Conservation (phyloP, 1,284 basidiomycete species). For the Sphagnurus paluster region DNA sequence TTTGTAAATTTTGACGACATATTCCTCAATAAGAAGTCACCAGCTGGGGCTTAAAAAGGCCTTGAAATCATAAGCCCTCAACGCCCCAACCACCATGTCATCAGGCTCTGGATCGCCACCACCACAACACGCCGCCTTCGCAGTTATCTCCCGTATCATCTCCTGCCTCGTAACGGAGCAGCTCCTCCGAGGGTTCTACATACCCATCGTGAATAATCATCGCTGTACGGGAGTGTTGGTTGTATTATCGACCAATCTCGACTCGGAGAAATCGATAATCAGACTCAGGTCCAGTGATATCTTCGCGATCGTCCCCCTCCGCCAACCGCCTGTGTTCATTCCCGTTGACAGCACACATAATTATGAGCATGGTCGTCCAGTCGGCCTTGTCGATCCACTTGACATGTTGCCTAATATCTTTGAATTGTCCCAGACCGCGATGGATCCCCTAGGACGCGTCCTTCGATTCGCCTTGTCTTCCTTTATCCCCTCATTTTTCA, state of each 20-base stretch:
- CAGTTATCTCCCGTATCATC: constrained; percentile 45
- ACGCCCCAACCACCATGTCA: constrained; percentile 27
- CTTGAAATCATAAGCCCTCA: constrained; percentile 2
- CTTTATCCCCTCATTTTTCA: neutral
- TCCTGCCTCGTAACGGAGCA: constrained; percentile 48
- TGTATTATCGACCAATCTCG: constrained; percentile 35
- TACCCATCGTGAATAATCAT: constrained; percentile 27
- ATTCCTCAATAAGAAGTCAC: constrained; percentile 6
- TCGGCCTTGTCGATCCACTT: constrained; percentile 45
- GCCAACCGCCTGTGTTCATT: constrained; percentile 36
- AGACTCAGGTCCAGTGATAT: constrained; percentile 33
- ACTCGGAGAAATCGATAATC: constrained; percentile 28
- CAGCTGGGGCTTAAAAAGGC: neutral
- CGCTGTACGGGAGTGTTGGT: constrained; percentile 34
- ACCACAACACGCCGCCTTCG: constrained; percentile 39
- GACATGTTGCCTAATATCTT: constrained; percentile 48
- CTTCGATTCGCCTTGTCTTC: neutral
- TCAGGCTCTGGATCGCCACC: constrained; percentile 33
- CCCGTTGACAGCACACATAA: constrained; percentile 30
- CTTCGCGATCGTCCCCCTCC: constrained; percentile 40
- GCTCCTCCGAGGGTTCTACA: constrained; percentile 40
- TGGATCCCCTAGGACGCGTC: constrained; percentile 4
- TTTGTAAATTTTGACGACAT: constrained; percentile 4
- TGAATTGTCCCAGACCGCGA: constrained; percentile 24
- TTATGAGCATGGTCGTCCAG: constrained; percentile 32